A percentile compares a stretch with the other conserved stretches of the same genome.
Evolutionary conservation across 345 rosid species (phyloP).

Genomic region (Salix koriyanagi): DNA sequence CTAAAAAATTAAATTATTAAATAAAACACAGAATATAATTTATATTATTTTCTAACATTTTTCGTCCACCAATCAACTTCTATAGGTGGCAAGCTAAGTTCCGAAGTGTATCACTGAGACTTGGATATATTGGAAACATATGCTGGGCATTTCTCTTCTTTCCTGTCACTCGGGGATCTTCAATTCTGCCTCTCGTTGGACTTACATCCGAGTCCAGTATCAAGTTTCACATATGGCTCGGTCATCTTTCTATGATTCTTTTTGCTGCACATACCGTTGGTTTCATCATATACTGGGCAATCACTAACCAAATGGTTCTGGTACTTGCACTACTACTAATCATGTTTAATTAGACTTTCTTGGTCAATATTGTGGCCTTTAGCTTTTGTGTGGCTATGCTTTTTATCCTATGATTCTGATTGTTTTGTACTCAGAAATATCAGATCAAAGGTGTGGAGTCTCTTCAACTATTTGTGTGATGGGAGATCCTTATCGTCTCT

Average conservation of each 20-base stretch:
- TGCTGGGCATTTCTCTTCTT: slow-evolving; percentile 74
- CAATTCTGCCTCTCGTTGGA: slow-evolving; percentile 52
- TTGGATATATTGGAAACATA: slow-evolving; percentile 53
- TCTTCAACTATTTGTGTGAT: not conserved
- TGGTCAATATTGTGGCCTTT: not conserved
- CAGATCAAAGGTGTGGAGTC: not conserved
- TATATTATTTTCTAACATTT: too few species aligned
- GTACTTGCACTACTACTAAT: slow-evolving; percentile 19
- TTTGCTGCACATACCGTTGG: slow-evolving; percentile 44
- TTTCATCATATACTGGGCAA: slow-evolving; percentile 53
- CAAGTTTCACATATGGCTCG: slow-evolving; percentile 73
- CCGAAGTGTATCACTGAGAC: slow-evolving; percentile 44
- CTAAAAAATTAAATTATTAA: too few species aligned
- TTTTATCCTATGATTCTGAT: not conserved
- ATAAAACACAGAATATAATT: too few species aligned
- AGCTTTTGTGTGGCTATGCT: not conserved
- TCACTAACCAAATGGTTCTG: slow-evolving; percentile 37
- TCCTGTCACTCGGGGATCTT: slow-evolving; percentile 60
- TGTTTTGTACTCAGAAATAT: not conserved
- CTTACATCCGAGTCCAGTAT: slow-evolving; percentile 64
- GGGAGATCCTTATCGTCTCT: not conserved
- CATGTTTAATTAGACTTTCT: not conserved
- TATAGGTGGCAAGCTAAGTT: slow-evolving; percentile 57
- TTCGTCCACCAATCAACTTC: not conserved
- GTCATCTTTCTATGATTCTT: slow-evolving; percentile 47